Evolutionary conservation across 257 asterid genomes (phyloP), one percentile per base, ranked within the genome.

Genomic region (Jasminum sambac): DNA sequence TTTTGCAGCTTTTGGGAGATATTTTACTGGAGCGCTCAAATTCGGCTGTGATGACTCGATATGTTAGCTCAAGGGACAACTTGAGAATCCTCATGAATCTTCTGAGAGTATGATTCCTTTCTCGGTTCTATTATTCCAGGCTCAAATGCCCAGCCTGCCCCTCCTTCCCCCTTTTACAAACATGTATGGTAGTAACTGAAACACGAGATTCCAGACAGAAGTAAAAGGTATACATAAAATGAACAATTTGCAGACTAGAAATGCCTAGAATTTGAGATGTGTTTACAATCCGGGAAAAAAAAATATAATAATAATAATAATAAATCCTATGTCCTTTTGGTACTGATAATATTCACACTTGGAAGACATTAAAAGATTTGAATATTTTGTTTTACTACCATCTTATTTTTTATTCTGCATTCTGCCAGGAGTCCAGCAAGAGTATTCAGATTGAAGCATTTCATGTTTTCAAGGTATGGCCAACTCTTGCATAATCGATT

Each of bases 71-170:
- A 58, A 77, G 89, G 73, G 95, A 89, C 57, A 89, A 92, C 77
- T 80, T 92, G 89, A 89, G 98, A 88, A 86, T 92, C 83, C 88
- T 92, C 71, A 92, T 90, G 98, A 90, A 92, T 84, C 97, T 92
- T 71, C 91, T 92, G 36, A 84, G 97, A 76, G 98, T 92, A 88
- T 48, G 87, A 77, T 77, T 71, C 21, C 75, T n/a, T 70, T 72
- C 74, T 44, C 66, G 16, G 24, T 74, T 41, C 30, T 19, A 39
- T 4, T 30, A 4, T 30, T 30, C 36, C 52, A 46, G 26, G 12
- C 19, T 64, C 25, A 36, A 57, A 36, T 8, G 26, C 67, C 26
- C 63, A 2, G n/a, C 44, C 19, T 7, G 38, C 26, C 63, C 55
- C 70, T 21, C 55, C 70, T 21, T 16, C 64, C 48, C 60, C 67